Conservation (phyloP, 202 grass and related monocot genomes). For the Schoenoplectus triqueter region DNA sequence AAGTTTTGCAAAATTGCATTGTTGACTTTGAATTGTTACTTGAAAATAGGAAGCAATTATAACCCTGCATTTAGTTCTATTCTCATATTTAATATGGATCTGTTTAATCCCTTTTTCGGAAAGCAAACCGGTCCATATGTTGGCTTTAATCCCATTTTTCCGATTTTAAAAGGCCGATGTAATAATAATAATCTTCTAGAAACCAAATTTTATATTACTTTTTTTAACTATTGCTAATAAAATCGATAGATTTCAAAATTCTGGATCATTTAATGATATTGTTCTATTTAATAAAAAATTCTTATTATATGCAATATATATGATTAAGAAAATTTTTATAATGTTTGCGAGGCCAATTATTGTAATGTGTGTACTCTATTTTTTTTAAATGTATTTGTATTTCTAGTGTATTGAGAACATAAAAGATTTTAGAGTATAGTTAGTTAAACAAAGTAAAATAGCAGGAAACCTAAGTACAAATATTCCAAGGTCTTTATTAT, state of each 20-base stretch:
- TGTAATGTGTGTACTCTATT: neutral
- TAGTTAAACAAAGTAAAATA: no score
- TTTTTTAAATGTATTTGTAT: neutral
- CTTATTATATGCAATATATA: neutral
- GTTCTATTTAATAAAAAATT: neutral
- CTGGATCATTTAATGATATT: neutral
- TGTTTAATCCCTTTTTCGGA: no score
- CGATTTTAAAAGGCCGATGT: no score
- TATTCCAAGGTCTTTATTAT: no score
- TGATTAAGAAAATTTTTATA: neutral
- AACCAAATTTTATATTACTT: neutral
- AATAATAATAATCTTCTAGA: neutral
- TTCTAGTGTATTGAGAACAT: neutral
- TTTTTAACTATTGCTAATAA: no score
- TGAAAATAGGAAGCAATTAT: neutral
- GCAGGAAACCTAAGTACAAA: no score
- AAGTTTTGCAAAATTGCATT: neutral
- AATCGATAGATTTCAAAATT: neutral
- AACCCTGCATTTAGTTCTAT: slow-evolving; percentile 16
- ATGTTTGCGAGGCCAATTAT: neutral
- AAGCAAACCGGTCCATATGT: no score
- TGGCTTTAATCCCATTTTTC: no score
- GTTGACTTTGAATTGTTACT: slow-evolving; percentile 17
- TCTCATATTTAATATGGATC: neutral
- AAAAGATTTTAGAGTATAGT: neutral